Evolutionary conservation across 2,329 filamentous ascomycete genomes (phyloP).

Genomic region (Rutstroemia sydowiana): DNA sequence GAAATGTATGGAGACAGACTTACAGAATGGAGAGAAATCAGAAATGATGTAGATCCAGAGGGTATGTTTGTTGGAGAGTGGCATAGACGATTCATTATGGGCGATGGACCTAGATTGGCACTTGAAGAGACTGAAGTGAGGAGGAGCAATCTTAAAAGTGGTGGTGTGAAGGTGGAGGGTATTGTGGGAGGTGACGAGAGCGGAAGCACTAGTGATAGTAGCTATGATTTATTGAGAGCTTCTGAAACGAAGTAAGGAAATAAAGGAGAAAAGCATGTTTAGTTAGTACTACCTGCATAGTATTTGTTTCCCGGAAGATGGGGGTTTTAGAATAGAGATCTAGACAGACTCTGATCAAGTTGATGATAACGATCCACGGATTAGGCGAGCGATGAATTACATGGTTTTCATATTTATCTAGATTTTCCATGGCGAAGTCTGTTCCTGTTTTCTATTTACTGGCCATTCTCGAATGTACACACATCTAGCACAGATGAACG

Average conservation of each 20-base stretch:
- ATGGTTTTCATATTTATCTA: too few species aligned
- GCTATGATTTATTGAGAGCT: constrained; percentile 25
- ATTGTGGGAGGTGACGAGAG: constrained; percentile 13
- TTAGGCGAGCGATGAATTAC: too few species aligned
- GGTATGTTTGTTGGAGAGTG: constrained; percentile 88
- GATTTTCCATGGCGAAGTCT: too few species aligned
- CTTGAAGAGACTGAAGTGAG: constrained; percentile 27
- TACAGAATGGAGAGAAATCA: constrained; percentile 57
- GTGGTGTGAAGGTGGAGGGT: constrained; percentile 22
- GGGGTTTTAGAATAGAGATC: too few species aligned
- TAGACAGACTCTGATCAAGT: too few species aligned
- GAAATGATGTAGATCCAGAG: constrained; percentile 66
- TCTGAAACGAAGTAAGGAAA: constrained; percentile 12
- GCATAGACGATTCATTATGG: constrained; percentile 65
- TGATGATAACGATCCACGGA: too few species aligned
- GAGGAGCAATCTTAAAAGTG: constrained; percentile 18
- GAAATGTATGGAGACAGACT: constrained; percentile 63
- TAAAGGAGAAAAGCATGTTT: neutral
- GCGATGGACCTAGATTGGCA: constrained; percentile 24
- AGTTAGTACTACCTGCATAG: neutral
- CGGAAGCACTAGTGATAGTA: constrained; percentile 15
- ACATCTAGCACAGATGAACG: too few species aligned
- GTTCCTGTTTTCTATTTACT: too few species aligned
- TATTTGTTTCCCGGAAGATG: neutral
- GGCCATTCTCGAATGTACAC: too few species aligned